Conservation (phyloP, 2,329 filamentous ascomycete species). For the Byssochlamys sp. region DNA sequence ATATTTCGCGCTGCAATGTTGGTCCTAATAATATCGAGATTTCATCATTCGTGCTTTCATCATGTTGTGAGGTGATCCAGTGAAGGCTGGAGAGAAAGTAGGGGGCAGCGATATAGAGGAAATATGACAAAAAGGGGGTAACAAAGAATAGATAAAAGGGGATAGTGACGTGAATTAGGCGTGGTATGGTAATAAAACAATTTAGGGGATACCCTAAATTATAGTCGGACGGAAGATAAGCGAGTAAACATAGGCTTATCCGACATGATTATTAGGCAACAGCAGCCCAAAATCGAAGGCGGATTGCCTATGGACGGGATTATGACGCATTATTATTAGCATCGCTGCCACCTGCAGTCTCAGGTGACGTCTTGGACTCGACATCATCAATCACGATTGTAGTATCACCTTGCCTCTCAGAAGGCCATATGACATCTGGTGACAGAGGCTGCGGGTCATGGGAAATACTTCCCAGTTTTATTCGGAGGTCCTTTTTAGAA, state of each 20-base stretch:
- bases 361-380: not conserved
- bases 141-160: not conserved
- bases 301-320: not conserved
- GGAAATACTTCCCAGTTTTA: not conserved
- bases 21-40: not conserved
- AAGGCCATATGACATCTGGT: not conserved
- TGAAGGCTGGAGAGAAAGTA: not conserved
- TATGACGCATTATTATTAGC: not conserved
- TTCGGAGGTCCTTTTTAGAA: not conserved
- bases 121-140: not conserved
- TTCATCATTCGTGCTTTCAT: not conserved
- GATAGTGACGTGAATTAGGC: not conserved
- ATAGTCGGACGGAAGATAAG: not conserved
- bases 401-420: not conserved
- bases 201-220: not conserved
- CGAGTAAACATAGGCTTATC: not conserved
- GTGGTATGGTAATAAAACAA: not conserved
- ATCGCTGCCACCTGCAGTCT: not conserved
- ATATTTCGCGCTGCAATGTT: not conserved
- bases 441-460: not conserved
- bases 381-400: not conserved
- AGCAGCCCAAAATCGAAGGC: not conserved
- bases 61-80: not conserved
- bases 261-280: not conserved
- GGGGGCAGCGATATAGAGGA: not conserved